Percentiles rank a stretch among this genome's conserved stretches.
Evolutionary conservation across 371 early-diverging fungal species (phyloP).

Genomic region (Lichtheimia corymbifera): DNA sequence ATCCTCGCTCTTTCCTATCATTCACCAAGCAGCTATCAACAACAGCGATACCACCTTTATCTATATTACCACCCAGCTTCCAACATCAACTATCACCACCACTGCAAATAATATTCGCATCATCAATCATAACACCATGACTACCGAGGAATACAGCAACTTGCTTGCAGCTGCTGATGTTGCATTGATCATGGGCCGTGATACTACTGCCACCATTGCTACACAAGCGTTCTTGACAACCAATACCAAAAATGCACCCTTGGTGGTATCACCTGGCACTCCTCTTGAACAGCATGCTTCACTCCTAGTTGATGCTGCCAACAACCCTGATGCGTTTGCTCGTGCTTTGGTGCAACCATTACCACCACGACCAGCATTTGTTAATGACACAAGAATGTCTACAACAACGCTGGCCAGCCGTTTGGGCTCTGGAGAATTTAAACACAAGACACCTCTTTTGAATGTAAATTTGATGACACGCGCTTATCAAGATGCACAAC

Average conservation of each 20-base stretch:
- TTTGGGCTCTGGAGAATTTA: no score
- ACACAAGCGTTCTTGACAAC: constrained; percentile 24
- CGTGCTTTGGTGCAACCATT: background rate
- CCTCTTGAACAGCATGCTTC: constrained; percentile 72
- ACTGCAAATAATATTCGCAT: background rate
- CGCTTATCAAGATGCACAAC: constrained; percentile 52
- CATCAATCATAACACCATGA: constrained; percentile 25
- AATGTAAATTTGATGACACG: constrained; percentile 43
- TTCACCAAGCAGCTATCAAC: constrained; percentile 5
- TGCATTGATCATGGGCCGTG: constrained; percentile 42
- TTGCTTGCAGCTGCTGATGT: constrained; percentile 21
- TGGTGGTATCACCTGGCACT: constrained; percentile 8
- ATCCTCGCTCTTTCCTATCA: constrained; percentile 11
- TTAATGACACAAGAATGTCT: background rate
- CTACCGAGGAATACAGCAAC: constrained; percentile 17
- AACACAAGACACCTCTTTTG: constrained; percentile 75
- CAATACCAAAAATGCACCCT: constrained; percentile 24
- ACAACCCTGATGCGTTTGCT: background rate
- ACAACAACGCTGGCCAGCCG: background rate
- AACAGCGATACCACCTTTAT: constrained; percentile 19
- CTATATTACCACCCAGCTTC: constrained; percentile 2
- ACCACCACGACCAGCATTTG: background rate
- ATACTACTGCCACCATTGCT: constrained; percentile 31
- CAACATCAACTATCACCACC: background rate
- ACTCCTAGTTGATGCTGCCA: constrained; percentile 36